These are phyloP conservation scores for Cryphonectria radicalis DNA, from an alignment of 2,329 filamentous ascomycete genomes.

Conservation along the genomic window DNA sequence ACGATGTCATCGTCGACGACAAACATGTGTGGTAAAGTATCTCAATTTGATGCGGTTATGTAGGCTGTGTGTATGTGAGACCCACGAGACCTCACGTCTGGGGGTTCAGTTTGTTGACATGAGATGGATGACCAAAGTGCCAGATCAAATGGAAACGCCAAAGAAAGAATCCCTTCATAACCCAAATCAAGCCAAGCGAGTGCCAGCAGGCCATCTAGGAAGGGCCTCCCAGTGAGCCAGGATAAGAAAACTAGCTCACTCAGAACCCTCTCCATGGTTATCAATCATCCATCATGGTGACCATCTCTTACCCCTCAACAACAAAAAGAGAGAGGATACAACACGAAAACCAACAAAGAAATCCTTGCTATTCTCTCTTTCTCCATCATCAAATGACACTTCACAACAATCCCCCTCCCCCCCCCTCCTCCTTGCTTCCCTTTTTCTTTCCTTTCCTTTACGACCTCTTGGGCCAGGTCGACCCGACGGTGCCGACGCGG, in stretches of 20 bases:
- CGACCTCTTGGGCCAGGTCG: conserved; percentile 4
- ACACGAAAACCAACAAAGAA: not conserved
- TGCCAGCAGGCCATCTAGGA: not conserved
- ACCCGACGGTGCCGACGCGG: conserved; percentile 33
- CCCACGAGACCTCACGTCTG: not conserved
- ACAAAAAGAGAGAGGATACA: not conserved
- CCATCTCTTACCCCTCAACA: not conserved
- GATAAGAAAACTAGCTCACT: not conserved
- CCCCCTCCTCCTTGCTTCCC: too few species aligned
- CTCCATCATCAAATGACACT: not conserved
- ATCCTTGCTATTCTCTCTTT: not conserved
- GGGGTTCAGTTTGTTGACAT: not conserved
- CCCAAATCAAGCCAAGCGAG: not conserved
- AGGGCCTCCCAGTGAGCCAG: not conserved
- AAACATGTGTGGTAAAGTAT: not conserved
- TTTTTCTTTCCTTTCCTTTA: not conserved
- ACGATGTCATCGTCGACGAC: too few species aligned
- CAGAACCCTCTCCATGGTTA: not conserved
- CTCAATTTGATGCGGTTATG: not conserved
- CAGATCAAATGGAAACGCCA: not conserved
- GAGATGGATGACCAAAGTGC: not conserved
- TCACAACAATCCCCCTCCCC: too few species aligned
- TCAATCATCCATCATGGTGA: not conserved
- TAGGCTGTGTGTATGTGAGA: not conserved
- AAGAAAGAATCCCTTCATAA: not conserved